Base-by-base conservation (phyloP, 306 rosid species). In the Luffa acutangula region DNA sequence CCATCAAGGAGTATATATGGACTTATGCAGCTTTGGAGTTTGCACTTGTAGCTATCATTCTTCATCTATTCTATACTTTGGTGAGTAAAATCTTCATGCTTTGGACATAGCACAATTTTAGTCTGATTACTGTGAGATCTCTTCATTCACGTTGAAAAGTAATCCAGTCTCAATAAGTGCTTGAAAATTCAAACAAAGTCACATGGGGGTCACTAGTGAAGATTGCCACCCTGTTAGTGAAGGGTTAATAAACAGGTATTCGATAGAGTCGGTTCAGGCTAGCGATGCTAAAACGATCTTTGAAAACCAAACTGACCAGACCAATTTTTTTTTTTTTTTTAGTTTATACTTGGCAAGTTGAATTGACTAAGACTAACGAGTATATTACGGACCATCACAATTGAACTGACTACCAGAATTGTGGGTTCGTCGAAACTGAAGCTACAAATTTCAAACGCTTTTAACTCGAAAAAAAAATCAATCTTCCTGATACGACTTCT, bases 1-100 rank as follows among this genome's bases (percentile, higher is more conserved):
- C 97, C 57, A 95, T 95, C 46, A 95, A 84, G 87, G 98, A 95
- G 86, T 91, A 92, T 63, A 88, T 92, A 85, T 95, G 98, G 98
- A 95, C 97, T 37, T 95, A 91, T 75, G 97, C 97, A 60, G 98
- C 97, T 79, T 97, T 95, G 3, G 97, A 95, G 88, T 92, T 95
- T 84, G 98, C 96, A 65, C 93, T 95, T 63, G 92, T 92, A 78
- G 97, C 98, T 74, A 21, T 95, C 67, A 82, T 57, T 48, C 90
- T 95, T 56, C 97, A 95, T 84, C 81, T 95, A 39, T 88, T 95
- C 70, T 95, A 90, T 82, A 82, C 86, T 11, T 33, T 87, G 89
- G 98, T 92, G 56, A 92, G 97, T 85, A 67, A 34, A 75, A 59
- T 64, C 53, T 82, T 76, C 53, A 74, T 69, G 18, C 72, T 11